Conservation (phyloP, 495 filamentous ascomycete species). For the Penicillium bovifimosum region DNA sequence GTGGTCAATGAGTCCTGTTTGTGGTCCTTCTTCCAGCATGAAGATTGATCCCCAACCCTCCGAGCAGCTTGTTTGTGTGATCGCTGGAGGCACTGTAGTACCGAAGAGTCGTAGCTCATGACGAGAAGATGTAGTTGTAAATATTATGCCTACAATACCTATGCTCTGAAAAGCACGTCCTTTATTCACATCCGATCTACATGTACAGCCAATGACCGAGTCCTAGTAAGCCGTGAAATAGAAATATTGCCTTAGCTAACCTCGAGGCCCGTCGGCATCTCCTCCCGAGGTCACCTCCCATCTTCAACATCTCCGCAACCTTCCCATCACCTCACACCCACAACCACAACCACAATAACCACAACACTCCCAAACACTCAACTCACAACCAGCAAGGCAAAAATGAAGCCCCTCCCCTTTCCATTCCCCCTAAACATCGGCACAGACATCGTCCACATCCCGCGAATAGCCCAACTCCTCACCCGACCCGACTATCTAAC, state of each 20-base stretch:
- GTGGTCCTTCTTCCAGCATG: background rate
- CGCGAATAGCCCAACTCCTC: conserved; percentile 44
- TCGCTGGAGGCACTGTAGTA: background rate
- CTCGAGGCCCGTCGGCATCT: background rate
- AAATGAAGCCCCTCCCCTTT: conserved; percentile 34
- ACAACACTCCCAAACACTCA: background rate
- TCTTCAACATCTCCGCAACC: background rate
- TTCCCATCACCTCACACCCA: background rate
- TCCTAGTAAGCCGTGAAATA: background rate
- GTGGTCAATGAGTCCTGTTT: background rate
- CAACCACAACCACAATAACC: conserved; percentile 1
- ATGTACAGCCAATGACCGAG: background rate
- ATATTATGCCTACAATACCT: background rate
- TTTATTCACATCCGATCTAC: too few relatives aligned
- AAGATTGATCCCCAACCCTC: background rate
- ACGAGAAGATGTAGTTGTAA: background rate
- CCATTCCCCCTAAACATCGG: conserved; percentile 43
- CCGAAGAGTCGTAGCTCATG: background rate
- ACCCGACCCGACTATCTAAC: conserved; percentile 36
- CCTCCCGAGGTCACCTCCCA: background rate
- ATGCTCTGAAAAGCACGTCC: background rate
- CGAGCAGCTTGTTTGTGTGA: background rate
- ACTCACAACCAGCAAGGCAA: background rate
- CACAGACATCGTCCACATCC: conserved; percentile 51
- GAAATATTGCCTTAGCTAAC: background rate